These are phyloP conservation scores for Colletotrichum lentis DNA, from an alignment of 2,329 filamentous ascomycete species.

Conservation along the genomic window DNA sequence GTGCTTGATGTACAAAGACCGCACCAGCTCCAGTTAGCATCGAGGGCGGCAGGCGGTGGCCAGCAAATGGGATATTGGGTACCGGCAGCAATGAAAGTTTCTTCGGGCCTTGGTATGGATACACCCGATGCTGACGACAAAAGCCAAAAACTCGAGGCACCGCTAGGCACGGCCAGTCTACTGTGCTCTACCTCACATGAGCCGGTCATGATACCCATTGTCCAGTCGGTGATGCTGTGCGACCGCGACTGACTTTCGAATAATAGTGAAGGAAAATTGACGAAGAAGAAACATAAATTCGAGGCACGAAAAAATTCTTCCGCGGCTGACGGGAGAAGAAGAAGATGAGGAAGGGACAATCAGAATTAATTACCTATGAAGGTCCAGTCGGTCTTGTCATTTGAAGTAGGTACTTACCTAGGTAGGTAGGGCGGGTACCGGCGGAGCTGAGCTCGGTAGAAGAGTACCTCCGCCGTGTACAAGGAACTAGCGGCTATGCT, in stretches of 20 bases:
- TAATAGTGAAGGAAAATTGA: too few species aligned
- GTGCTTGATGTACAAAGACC: constrained; percentile 21
- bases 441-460: neutral
- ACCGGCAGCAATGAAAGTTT: neutral
- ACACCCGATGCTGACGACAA: neutral
- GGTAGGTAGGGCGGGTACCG: neutral
- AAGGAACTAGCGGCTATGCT: constrained; percentile 21
- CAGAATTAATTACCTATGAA: neutral
- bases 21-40: constrained; percentile 31
- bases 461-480: constrained; percentile 16
- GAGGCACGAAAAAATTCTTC: neutral
- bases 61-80: neutral
- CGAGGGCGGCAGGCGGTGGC: constrained; percentile 8
- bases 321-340: neutral
- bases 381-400: neutral
- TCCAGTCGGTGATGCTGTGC: constrained; percentile 6
- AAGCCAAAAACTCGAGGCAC: constrained; percentile 2
- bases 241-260: neutral
- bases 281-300: too few species aligned
- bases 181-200: neutral
- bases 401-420: neutral
- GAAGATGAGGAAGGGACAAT: neutral
- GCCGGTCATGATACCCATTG: constrained; percentile 2
- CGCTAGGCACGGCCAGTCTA: neutral
- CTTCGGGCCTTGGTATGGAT: neutral